Evolutionary conservation across 139 green algal species (phyloP).

Genomic region (Micromonas commoda): DNA sequence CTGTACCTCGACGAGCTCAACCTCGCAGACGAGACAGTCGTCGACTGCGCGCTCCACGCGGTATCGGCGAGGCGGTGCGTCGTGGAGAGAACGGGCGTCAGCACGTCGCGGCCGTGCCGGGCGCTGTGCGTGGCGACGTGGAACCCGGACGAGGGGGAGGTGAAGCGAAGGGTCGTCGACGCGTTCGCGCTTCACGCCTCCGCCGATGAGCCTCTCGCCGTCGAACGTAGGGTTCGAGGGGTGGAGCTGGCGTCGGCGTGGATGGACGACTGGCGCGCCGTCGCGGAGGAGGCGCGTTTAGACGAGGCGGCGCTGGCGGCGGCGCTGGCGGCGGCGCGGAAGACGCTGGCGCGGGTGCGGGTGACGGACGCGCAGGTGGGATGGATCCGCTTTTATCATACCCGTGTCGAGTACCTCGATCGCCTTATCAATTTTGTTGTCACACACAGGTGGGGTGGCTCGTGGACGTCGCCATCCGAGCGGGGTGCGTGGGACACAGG

Average conservation of each 20-base stretch:
- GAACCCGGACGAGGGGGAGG: constrained; percentile 80
- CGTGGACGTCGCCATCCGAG: not conserved
- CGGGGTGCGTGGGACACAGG: constrained; percentile 1
- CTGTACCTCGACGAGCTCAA: constrained; percentile 85
- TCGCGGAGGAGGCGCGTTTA: not conserved
- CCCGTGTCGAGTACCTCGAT: too few relatives aligned
- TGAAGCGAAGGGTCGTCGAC: constrained; percentile 89
- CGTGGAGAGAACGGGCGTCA: constrained; percentile 86
- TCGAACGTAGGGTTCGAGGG: constrained; percentile 61
- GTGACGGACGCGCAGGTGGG: constrained; percentile 3
- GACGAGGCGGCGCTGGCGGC: not conserved
- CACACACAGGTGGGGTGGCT: not conserved
- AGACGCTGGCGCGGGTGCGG: not conserved
- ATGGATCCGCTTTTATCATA: too few relatives aligned
- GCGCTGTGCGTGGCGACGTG: constrained; percentile 86
- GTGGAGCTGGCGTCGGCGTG: constrained; percentile 46
- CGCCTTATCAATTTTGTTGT: too few relatives aligned
- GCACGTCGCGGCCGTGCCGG: constrained; percentile 75
- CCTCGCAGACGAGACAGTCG: constrained; percentile 65
- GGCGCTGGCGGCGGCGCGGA: not conserved
- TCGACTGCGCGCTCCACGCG: constrained; percentile 43
- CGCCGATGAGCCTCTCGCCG: constrained; percentile 49
- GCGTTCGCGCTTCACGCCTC: constrained; percentile 77
- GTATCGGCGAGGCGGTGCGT: constrained; percentile 67
- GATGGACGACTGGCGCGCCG: constrained; percentile 1